Evolutionary conservation across 441 rosid species (phyloP).

Genomic region (Syzygium syzygioides): DNA sequence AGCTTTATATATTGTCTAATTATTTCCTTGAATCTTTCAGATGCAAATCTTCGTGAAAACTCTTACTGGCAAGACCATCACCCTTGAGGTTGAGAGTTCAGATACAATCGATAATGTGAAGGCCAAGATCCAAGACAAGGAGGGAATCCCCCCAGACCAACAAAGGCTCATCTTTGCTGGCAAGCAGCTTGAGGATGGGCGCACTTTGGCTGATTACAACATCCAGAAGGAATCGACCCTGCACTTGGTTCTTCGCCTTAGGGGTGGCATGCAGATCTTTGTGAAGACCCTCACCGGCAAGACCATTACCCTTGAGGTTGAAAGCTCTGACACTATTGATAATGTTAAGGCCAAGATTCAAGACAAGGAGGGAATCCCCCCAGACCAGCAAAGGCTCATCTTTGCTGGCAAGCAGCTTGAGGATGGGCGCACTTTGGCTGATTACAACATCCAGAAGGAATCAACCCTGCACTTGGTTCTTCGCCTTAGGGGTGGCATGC

Average conservation of each 20-base stretch:
- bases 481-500: background rate
- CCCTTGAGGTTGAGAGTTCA: background rate
- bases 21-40: background rate
- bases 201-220: background rate
- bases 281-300: background rate
- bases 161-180: background rate
- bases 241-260: background rate
- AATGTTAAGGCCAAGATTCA: background rate
- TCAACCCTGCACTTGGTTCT: background rate
- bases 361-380: background rate
- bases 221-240: background rate
- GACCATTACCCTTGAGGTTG: background rate
- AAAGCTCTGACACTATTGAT: background rate
- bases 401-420: background rate
- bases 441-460: background rate
- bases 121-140: background rate
- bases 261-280: background rate
- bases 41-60: background rate
- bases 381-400: background rate
- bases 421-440: background rate
- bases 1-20: background rate
- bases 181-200: background rate
- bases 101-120: background rate
- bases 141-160: background rate
- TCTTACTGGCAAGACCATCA: background rate